A percentile compares a stretch with the other conserved stretches of the same genome.
phyloP scores from a whole-genome alignment of 345 rosid genomes.

The Eucalyptus marginata region DNA sequence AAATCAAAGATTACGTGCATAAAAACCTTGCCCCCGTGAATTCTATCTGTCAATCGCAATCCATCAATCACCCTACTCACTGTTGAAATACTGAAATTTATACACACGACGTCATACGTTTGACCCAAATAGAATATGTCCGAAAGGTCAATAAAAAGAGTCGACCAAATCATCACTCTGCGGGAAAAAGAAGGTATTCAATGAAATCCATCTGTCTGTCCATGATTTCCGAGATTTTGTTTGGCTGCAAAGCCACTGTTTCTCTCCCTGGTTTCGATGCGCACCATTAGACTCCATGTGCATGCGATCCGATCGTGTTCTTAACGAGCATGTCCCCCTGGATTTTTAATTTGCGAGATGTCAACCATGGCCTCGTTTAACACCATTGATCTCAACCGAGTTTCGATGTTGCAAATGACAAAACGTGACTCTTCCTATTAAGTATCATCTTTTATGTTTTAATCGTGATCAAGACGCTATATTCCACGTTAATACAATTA shows the following conservation, averaged over 20 bases:
- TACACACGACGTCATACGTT: background rate
- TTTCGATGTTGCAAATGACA: background rate
- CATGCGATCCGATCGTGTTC: background rate
- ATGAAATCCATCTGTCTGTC: background rate
- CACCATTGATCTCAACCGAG: background rate
- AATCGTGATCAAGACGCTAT: fast-evolving
- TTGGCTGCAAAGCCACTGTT: background rate
- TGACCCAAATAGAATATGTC: background rate
- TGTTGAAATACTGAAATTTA: background rate
- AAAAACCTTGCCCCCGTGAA: background rate
- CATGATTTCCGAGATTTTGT: background rate
- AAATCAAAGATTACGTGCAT: background rate
- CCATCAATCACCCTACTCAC: background rate
- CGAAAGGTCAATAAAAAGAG: background rate
- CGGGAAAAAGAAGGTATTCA: background rate
- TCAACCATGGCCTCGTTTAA: background rate
- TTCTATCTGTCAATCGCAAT: background rate
- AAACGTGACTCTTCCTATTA: background rate
- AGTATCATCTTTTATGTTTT: background rate
- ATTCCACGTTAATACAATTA: background rate
- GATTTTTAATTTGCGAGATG: background rate
- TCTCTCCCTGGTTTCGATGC: background rate
- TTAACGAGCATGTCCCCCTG: background rate
- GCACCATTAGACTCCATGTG: background rate
- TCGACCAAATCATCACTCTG: background rate